Conservation (phyloP, 2,329 filamentous ascomycete species). For the Mollisia scopiformis region DNA sequence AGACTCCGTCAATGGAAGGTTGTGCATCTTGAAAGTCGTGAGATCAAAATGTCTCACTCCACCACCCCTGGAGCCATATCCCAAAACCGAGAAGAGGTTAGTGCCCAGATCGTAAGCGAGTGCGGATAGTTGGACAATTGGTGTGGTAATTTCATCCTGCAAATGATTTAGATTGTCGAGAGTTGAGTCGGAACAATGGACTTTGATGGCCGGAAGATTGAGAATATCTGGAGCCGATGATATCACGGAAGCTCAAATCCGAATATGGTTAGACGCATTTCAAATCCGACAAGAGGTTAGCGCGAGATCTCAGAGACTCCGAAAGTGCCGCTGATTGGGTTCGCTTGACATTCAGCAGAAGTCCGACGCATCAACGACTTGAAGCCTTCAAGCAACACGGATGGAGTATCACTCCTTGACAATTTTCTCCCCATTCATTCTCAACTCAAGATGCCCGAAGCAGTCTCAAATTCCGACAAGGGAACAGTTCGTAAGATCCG, state of each 20-base stretch:
- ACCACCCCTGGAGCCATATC: not conserved
- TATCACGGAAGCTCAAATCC: not conserved
- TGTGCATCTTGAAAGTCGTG: not conserved
- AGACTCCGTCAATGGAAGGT: not conserved
- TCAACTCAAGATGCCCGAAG: not conserved
- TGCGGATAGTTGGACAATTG: not conserved
- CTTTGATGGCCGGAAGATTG: not conserved
- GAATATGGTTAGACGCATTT: not conserved
- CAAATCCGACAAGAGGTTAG: not conserved
- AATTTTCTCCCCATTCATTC: not conserved
- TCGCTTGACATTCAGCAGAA: not conserved
- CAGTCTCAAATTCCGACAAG: not conserved
- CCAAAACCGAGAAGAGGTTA: not conserved
- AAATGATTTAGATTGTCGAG: no score
- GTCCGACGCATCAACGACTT: not conserved
- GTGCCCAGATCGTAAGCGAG: not conserved
- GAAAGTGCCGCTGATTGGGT: not conserved
- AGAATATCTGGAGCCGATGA: not conserved
- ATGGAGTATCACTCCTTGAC: not conserved
- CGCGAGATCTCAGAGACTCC: not conserved
- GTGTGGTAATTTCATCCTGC: no score
- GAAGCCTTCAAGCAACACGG: not conserved
- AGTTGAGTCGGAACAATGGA: no score
- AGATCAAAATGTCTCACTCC: not conserved
- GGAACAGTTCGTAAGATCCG: conserved; percentile 18